These are phyloP conservation scores for Calonectria pseudoturangicola DNA, from an alignment of 2,329 filamentous ascomycete species.

Conservation along the genomic window DNA sequence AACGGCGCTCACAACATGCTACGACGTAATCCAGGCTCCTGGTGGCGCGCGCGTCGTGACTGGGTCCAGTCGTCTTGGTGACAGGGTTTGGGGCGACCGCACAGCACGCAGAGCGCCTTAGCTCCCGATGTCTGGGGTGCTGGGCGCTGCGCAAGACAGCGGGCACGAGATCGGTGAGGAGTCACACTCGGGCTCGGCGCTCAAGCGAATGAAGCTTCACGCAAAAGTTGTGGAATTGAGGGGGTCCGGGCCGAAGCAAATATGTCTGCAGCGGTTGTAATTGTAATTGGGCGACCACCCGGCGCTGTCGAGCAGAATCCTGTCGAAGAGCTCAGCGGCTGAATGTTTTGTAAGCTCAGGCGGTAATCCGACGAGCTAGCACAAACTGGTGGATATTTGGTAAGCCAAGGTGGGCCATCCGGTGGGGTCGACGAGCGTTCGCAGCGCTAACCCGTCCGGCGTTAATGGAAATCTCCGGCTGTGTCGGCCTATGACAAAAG, in stretches of 20 bases:
- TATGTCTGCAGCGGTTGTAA: background rate
- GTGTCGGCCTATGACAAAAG: constrained; percentile 19
- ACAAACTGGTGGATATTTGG: constrained; percentile 33
- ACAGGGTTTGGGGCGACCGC: constrained; percentile 13
- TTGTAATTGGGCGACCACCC: constrained; percentile 38
- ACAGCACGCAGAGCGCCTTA: constrained; percentile 15
- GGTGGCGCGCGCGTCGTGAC: constrained; percentile 35
- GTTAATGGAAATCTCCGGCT: constrained; percentile 37
- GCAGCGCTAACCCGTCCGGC: constrained; percentile 28
- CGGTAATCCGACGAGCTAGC: constrained; percentile 32
- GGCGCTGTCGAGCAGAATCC: constrained; percentile 33
- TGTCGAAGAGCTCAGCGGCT: constrained; percentile 30
- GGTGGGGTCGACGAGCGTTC: constrained; percentile 22
- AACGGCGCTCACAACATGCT: constrained; percentile 35
- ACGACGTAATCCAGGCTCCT: constrained; percentile 32
- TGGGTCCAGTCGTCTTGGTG: constrained; percentile 26
- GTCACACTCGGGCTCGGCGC: constrained; percentile 1
- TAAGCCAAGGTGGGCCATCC: constrained; percentile 21
- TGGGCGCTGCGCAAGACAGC: constrained; percentile 6
- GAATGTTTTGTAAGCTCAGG: constrained; percentile 36
- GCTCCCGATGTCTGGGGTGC: constrained; percentile 17
- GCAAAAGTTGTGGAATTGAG: background rate
- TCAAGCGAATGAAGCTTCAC: constrained; percentile 12
- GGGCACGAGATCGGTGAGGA: constrained; percentile 21
- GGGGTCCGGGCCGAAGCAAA: constrained; percentile 16